Percentiles rank a stretch among this genome's conserved stretches.
phyloP scores from a whole-genome alignment of 2,329 filamentous ascomycete genomes.

The Fusarium oligoseptatum region DNA sequence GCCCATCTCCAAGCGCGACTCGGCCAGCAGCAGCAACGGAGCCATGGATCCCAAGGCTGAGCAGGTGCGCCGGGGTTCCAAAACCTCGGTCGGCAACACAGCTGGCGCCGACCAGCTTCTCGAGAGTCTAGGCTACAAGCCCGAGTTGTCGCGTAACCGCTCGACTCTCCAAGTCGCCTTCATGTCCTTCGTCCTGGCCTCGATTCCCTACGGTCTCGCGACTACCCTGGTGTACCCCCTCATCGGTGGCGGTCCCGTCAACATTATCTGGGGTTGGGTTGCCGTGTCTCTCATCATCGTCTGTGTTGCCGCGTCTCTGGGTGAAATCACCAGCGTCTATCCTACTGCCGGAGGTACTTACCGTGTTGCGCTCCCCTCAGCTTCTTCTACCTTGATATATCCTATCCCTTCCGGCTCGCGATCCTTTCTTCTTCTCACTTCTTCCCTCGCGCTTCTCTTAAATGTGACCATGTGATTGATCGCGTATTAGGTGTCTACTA shows the following conservation, averaged over 20 bases:
- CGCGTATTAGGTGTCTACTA: slow-evolving; percentile 72
- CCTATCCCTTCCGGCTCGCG: background rate
- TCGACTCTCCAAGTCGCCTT: slow-evolving; percentile 79
- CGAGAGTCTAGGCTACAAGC: slow-evolving; percentile 74
- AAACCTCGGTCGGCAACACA: slow-evolving; percentile 38
- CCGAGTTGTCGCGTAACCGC: slow-evolving; percentile 73
- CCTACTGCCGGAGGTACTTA: slow-evolving; percentile 76
- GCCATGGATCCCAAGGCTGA: slow-evolving; percentile 41
- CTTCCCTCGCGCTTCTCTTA: background rate
- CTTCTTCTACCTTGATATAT: background rate
- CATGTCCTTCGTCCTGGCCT: slow-evolving; percentile 82
- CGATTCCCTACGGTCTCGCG: slow-evolving; percentile 79
- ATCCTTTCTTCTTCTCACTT: background rate
- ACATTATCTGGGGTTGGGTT: slow-evolving; percentile 81
- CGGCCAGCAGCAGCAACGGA: slow-evolving; percentile 34
- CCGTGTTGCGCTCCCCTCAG: background rate
- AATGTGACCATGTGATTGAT: slow-evolving; percentile 38
- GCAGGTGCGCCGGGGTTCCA: slow-evolving; percentile 46
- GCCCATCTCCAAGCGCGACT: slow-evolving; percentile 41
- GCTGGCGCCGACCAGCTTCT: slow-evolving; percentile 72
- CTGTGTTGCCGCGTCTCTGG: slow-evolving; percentile 77
- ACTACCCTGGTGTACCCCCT: slow-evolving; percentile 79
- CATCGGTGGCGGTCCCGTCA: slow-evolving; percentile 74
- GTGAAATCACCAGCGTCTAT: slow-evolving; percentile 81
- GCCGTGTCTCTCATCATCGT: slow-evolving; percentile 77